A percentile compares a stretch with the other conserved stretches of the same genome.
Conservation (phyloP, 768 basidiomycete genomes). For the Tubosaeta sp. region DNA sequence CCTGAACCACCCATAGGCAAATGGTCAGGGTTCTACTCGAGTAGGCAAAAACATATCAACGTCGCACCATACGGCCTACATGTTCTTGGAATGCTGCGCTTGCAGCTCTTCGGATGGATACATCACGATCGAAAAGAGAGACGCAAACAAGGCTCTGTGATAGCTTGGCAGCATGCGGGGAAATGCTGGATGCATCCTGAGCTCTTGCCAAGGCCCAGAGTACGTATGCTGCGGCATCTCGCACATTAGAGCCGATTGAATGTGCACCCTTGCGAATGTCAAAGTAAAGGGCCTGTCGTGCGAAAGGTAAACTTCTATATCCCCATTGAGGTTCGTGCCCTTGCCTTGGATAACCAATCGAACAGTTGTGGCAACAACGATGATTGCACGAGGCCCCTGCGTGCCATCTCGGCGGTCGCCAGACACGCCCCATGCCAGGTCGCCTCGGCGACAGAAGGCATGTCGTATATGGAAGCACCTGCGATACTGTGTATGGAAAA, state of each 20-base stretch:
- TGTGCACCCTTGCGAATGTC: conserved; percentile 90
- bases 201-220: conserved; percentile 91
- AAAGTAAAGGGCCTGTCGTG: conserved; percentile 76
- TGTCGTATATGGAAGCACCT: conserved; percentile 61
- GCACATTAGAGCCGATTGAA: conserved; percentile 90
- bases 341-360: conserved; percentile 78
- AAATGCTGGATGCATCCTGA: conserved; percentile 54
- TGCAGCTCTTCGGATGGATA: conserved; percentile 90
- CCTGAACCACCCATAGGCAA: conserved; percentile 44
- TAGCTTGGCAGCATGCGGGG: conserved; percentile 58
- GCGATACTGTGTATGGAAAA: conserved; percentile 72
- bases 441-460: conserved; percentile 73
- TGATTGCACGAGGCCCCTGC: conserved; percentile 66
- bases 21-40: conserved; percentile 12
- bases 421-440: conserved; percentile 96
- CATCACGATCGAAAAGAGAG: conserved; percentile 87
- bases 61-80: conserved; percentile 84
- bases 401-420: conserved; percentile 88
- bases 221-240: conserved; percentile 92
- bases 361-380: conserved; percentile 60
- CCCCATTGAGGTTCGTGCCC: conserved; percentile 7
- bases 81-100: conserved; percentile 98
- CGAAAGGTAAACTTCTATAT: conserved; percentile 10
- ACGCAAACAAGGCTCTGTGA: conserved; percentile 73
- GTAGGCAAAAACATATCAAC: not conserved